A percentile compares a stretch with the other conserved stretches of the same genome.
Conservation (phyloP, 768 basidiomycete species). For the Flagelloscypha sp. region DNA sequence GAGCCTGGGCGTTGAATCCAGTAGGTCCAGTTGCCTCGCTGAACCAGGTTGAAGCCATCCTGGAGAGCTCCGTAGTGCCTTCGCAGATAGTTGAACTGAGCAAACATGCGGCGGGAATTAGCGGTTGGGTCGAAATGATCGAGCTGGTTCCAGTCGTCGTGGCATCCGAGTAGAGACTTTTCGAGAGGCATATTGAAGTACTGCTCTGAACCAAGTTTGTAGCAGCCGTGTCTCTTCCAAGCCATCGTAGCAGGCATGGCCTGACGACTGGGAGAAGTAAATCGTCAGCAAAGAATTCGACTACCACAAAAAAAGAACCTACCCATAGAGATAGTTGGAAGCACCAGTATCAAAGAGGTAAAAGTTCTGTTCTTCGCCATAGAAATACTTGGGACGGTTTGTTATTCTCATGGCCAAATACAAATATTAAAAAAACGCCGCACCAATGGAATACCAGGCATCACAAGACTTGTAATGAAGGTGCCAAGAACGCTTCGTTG, state of each 20-base stretch:
- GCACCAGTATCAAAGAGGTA: conserved; percentile 86
- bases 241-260: conserved; percentile 78
- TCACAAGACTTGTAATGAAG: conserved; percentile 70
- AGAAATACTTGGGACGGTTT: conserved; percentile 48
- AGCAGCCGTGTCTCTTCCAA: conserved; percentile 93
- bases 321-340: conserved; percentile 88
- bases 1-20: conserved; percentile 77
- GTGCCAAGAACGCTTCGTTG: conserved; percentile 67
- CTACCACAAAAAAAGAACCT: conserved; percentile 14
- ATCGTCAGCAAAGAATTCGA: conserved; percentile 3
- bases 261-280: conserved; percentile 64
- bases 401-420: conserved; percentile 3
- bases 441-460: conserved; percentile 83
- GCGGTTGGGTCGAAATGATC: conserved; percentile 93
- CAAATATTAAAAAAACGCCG: conserved; percentile 16
- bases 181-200: conserved; percentile 92
- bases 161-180: conserved; percentile 69
- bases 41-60: conserved; percentile 81
- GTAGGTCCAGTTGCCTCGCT: conserved; percentile 81
- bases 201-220: conserved; percentile 80
- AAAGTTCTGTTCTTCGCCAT: conserved; percentile 90
- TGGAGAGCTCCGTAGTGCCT: conserved; percentile 62
- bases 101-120: conserved; percentile 63
- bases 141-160: conserved; percentile 86
- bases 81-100: conserved; percentile 68